These are phyloP conservation scores for Diaporthe destruens DNA, from an alignment of 2,329 filamentous ascomycete genomes.

Conservation along the genomic window DNA sequence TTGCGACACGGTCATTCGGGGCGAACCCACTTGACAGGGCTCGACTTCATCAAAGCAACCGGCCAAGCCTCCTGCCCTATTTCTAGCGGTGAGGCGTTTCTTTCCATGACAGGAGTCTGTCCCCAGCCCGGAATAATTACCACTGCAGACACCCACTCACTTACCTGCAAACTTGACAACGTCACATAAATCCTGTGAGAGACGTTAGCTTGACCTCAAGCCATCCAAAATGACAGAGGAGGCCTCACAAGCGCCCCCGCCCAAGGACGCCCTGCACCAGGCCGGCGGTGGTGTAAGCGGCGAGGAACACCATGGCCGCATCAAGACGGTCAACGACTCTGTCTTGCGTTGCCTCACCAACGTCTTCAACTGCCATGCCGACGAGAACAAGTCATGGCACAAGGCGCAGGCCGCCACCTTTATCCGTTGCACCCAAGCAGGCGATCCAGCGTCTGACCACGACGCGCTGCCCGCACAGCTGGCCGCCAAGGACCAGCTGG, in stretches of 20 bases:
- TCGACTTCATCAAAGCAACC: constrained; percentile 31
- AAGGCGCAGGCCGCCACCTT: constrained; percentile 60
- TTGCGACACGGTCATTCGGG: constrained; percentile 31
- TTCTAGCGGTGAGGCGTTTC: constrained; percentile 29
- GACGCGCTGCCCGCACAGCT: constrained; percentile 47
- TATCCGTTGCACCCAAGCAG: constrained; percentile 60
- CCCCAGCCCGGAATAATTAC: background rate
- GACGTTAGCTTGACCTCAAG: background rate
- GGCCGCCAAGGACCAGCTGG: constrained; percentile 53
- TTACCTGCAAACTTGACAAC: background rate
- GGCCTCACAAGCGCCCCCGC: constrained; percentile 24
- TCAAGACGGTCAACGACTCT: constrained; percentile 57
- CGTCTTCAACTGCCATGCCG: constrained; percentile 61
- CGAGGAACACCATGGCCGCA: constrained; percentile 50
- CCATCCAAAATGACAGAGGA: constrained; percentile 45
- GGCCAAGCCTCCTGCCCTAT: constrained; percentile 22
- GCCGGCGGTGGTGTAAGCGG: constrained; percentile 63
- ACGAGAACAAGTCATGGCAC: constrained; percentile 58
- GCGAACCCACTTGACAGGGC: constrained; percentile 29
- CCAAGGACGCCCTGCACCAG: constrained; percentile 53
- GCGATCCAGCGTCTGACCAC: constrained; percentile 43
- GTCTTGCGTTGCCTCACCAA: constrained; percentile 59
- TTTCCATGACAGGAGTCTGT: constrained; percentile 16
- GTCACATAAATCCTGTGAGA: constrained; percentile 29
- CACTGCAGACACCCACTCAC: background rate